These are phyloP conservation scores for Fusarium gaditjirri DNA, from an alignment of 2,329 filamentous ascomycete genomes.

Conservation along the genomic window DNA sequence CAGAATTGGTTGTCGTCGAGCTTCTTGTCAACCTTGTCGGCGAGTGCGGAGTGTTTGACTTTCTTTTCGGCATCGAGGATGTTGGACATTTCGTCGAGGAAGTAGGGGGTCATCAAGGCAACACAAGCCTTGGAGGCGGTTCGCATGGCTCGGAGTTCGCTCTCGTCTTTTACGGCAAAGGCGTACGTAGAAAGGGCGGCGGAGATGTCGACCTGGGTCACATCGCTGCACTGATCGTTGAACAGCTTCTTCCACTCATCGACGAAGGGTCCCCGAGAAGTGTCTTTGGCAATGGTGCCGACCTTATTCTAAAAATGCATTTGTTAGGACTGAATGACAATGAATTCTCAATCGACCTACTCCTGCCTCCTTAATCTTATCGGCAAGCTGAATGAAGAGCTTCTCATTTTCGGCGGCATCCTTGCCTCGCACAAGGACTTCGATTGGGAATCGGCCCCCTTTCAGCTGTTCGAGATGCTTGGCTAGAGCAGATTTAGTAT, in stretches of 20 bases:
- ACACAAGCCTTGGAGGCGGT: constrained; percentile 95
- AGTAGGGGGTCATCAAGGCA: constrained; percentile 94
- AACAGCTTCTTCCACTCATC: constrained; percentile 95
- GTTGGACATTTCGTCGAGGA: constrained; percentile 97
- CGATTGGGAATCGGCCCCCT: constrained; percentile 89
- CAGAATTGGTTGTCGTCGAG: constrained; percentile 96
- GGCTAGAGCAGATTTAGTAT: constrained; percentile 65
- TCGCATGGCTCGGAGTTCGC: constrained; percentile 91
- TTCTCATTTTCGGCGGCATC: constrained; percentile 92
- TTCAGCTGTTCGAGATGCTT: constrained; percentile 94
- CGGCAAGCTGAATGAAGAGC: constrained; percentile 84
- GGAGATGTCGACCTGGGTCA: constrained; percentile 89
- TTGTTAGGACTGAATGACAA: constrained; percentile 21
- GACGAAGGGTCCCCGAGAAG: constrained; percentile 85
- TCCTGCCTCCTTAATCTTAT: constrained; percentile 87
- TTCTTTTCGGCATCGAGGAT: constrained; percentile 97
- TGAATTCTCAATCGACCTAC: constrained; percentile 61
- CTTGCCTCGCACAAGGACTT: constrained; percentile 91
- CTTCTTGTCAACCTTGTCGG: constrained; percentile 89
- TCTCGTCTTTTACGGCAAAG: constrained; percentile 94
- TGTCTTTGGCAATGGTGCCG: constrained; percentile 86
- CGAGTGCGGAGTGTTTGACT: constrained; percentile 86
- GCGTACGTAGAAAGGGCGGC: constrained; percentile 83
- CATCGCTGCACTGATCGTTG: constrained; percentile 80
- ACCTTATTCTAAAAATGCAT: constrained; percentile 77